phyloP scores from a whole-genome alignment of 805 yeast genomes.

The Lachancea waltii region DNA sequence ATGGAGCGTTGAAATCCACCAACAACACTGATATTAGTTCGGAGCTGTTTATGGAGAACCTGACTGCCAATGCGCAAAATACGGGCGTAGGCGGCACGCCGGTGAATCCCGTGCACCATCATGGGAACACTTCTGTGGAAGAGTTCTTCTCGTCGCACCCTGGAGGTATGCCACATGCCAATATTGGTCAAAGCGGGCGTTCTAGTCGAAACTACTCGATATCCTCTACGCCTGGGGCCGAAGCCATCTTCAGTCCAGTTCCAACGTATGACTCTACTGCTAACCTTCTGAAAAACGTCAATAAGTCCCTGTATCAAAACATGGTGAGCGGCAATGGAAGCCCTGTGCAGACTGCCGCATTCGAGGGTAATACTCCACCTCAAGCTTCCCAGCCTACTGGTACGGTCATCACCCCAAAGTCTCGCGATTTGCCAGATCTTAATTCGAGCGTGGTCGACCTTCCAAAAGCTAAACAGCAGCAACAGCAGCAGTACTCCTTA shows the following conservation, averaged over 20 bases:
- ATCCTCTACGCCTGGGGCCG: slow-evolving; percentile 10
- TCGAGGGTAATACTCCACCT: slow-evolving; percentile 16
- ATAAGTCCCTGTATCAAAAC: slow-evolving; percentile 23
- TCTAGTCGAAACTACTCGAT: slow-evolving; percentile 10
- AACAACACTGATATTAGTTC: slow-evolving; percentile 20
- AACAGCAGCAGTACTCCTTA: slow-evolving; percentile 20
- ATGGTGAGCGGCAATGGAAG: slow-evolving; percentile 16
- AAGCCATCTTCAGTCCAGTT: slow-evolving; percentile 6
- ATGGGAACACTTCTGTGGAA: slow-evolving; percentile 40
- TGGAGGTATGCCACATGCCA: slow-evolving; percentile 6
- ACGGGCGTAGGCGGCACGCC: slow-evolving; percentile 15
- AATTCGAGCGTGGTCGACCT: slow-evolving; percentile 27
- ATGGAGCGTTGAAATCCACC: slow-evolving; percentile 9
- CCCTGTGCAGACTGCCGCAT: slow-evolving; percentile 15
- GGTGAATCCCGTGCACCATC: slow-evolving; percentile 21
- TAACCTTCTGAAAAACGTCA: slow-evolving; percentile 24
- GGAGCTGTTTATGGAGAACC: slow-evolving; percentile 31
- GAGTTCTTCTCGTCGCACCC: slow-evolving; percentile 42
- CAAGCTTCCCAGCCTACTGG: slow-evolving; percentile 14
- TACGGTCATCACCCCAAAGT: slow-evolving; percentile 32
- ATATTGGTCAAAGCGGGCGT: slow-evolving; percentile 6
- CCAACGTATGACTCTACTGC: slow-evolving; percentile 22
- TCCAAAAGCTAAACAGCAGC: slow-evolving; percentile 26
- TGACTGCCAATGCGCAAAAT: slow-evolving; percentile 33
- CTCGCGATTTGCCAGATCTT: slow-evolving; percentile 30